Evolutionary conservation across 1,139 yeast species (phyloP), one percentile per base, ranked within the genome.

Genomic region (Kazachstania sp.): DNA sequence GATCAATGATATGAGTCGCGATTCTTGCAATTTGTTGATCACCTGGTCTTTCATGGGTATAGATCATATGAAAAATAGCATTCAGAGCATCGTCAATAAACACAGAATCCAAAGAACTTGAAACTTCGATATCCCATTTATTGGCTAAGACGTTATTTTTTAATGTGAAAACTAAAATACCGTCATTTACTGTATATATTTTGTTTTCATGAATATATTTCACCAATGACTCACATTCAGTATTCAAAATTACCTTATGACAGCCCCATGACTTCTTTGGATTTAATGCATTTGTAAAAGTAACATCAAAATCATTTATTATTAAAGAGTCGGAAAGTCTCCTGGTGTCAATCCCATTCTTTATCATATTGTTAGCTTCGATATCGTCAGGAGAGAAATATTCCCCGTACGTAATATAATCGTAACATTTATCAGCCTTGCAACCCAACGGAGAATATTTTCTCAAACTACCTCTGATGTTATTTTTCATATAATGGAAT

Each of bases 391-490:
- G n/a, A n/a, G 28, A 23, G 28, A 23, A 31, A n/a, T 35, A 38
- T 4, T 19, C n/a, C 5, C 44, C 38, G 16, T 29, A 29, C 16
- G 15, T 34, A n/a, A 44, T 12, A 3, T 34, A n/a, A 12, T 36
- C 41, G 15, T 32, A 32, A 9, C 19, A 18, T 15, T 9, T 32
- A 13, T 18, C 7, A 15, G 15, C 11, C 6, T 9, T 8, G 15
- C 4, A 5, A 32, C 18, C 11, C 32, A 31, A 11, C 0, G 78
- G 76, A 23, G 85, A 79, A 41, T 81, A 66, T 42, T 65, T 67
- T 7, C 70, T 71, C 53, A 82, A 68, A 55, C 82, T 85, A 29
- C 61, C 54, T 9, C 69, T 54, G 41, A 79, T 70, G 19, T 70
- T 66, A 54, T 78, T 75, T 46, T 69, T 66, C 7, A 65, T 63